Evolutionary conservation across 805 yeast genomes (phyloP).

Genomic region (Kazachstania kunashirensis): DNA sequence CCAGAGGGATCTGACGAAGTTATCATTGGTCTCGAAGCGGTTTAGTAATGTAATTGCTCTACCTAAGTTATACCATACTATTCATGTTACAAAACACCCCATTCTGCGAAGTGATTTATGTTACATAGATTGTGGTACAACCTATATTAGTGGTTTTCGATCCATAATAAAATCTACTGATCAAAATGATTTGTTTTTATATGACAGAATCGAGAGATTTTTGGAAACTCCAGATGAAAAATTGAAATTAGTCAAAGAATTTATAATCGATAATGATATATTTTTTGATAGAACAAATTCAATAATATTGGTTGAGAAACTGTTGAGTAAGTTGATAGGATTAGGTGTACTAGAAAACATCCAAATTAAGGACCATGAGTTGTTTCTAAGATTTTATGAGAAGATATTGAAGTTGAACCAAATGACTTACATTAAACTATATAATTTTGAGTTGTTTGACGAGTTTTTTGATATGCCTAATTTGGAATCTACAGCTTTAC

Average conservation of each 20-base stretch:
- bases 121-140: constrained; percentile 30
- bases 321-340: constrained; percentile 17
- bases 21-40: constrained; percentile 28
- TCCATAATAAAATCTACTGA: constrained; percentile 29
- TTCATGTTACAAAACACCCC: constrained; percentile 32
- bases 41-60: constrained; percentile 26
- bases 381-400: constrained; percentile 9
- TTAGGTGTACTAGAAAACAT: constrained; percentile 18
- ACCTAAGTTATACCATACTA: constrained; percentile 30
- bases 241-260: constrained; percentile 23
- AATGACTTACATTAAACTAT: constrained; percentile 10
- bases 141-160: constrained; percentile 33
- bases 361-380: constrained; percentile 14
- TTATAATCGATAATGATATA: constrained; percentile 28
- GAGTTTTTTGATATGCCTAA: background rate
- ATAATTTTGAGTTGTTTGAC: constrained; percentile 3
- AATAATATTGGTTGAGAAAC: constrained; percentile 6
- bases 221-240: constrained; percentile 28
- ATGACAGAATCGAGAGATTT: constrained; percentile 35
- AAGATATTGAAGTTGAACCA: constrained; percentile 6
- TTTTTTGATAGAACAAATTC: constrained; percentile 24
- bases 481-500: background rate
- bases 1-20: constrained; percentile 32
- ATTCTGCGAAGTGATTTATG: constrained; percentile 21
- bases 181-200: constrained; percentile 31